Conservation (phyloP, 225 moss, liverwort and hornwort genomes). For the Neckera pumila region DNA sequence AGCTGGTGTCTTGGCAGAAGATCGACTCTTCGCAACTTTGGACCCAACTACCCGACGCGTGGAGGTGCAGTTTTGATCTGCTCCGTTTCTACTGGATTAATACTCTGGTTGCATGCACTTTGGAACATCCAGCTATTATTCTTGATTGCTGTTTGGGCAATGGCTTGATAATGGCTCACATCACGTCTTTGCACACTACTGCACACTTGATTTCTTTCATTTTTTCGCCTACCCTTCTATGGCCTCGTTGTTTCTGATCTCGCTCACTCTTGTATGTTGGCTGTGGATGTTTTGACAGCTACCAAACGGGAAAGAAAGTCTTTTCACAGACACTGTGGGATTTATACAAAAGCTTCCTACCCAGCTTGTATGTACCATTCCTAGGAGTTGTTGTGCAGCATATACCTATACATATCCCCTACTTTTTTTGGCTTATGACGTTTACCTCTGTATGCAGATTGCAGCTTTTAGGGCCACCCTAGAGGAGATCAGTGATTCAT, state of each 20-base stretch:
- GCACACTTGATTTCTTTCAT: neutral
- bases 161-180: neutral
- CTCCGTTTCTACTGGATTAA: neutral
- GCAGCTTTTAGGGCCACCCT: slow-evolving; percentile 98
- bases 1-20: slow-evolving; percentile 93
- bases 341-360: slow-evolving; percentile 99
- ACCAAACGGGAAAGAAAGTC: slow-evolving; percentile 88
- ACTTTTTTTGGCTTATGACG: neutral
- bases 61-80: slow-evolving; percentile 41
- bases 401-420: neutral
- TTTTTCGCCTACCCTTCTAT: neutral
- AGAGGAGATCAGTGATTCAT: slow-evolving; percentile 97
- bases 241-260: neutral
- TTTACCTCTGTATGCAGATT: slow-evolving; percentile 37
- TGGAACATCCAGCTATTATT: neutral
- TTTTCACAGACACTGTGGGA: slow-evolving; percentile 96
- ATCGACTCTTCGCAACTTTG: slow-evolving; percentile 93
- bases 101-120: neutral
- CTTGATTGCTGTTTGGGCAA: neutral
- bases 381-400: neutral
- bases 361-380: slow-evolving; percentile 54
- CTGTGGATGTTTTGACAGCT: slow-evolving; percentile 39
- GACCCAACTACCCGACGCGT: slow-evolving; percentile 98
- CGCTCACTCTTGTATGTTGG: neutral
- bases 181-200: neutral